Evolutionary conservation across 495 filamentous ascomycete genomes (phyloP).

Genomic region (Penicillium chermesinum): DNA sequence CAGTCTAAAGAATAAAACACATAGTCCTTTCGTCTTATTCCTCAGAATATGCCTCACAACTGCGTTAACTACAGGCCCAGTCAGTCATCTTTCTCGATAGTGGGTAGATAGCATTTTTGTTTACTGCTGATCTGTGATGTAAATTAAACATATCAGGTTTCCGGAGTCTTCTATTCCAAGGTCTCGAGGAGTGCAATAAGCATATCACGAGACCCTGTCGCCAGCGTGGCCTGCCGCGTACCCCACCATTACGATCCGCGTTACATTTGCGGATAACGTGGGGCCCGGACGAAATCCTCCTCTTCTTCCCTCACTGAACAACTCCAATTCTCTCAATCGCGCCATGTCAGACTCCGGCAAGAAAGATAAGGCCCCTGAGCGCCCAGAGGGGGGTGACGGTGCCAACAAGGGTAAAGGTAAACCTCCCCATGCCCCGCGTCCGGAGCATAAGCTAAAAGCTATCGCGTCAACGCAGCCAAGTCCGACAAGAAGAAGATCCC

Average conservation of each 20-base stretch:
- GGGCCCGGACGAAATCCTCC: constrained; percentile 26
- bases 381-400: constrained; percentile 10
- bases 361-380: constrained; percentile 38
- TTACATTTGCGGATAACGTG: constrained; percentile 26
- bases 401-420: constrained; percentile 9
- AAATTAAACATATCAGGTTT: too few species aligned
- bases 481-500: constrained; percentile 36
- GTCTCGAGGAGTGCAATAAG: too few species aligned
- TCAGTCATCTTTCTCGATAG: too few species aligned
- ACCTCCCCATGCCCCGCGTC: not conserved
- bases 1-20: too few species aligned
- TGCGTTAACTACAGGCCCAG: too few species aligned
- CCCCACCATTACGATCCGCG: constrained; percentile 19
- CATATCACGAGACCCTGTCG: not conserved
- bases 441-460: constrained; percentile 9
- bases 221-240: not conserved
- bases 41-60: not conserved
- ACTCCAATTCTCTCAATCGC: not conserved
- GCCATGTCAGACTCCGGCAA: constrained; percentile 39
- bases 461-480: constrained; percentile 14
- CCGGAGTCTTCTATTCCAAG: too few species aligned
- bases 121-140: too few species aligned
- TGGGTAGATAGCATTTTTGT: too few species aligned
- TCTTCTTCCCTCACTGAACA: constrained; percentile 10
- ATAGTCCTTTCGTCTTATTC: too few species aligned